Evolutionary conservation across 805 yeast species (phyloP), one percentile per base, ranked within the genome.

Genomic region (Kluyveromyces dobzhanskii): DNA sequence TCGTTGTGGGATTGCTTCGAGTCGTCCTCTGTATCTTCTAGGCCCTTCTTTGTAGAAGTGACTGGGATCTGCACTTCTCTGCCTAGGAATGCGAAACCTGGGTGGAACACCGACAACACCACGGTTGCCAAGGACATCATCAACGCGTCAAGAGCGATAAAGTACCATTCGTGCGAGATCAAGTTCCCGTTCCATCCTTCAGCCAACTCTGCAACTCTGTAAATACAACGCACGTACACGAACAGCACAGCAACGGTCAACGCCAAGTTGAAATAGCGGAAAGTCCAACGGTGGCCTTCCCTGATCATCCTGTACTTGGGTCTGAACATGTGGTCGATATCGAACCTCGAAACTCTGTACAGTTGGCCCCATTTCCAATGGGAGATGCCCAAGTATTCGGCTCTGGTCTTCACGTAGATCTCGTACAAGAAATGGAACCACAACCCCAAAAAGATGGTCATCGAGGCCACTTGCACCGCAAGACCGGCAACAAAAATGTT

Each of bases 401-500:
- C 43, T 38, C 65, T 54, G 13, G 56, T 45, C 32, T 41, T 43
- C 11, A 56, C 43, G 39, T 59, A 67, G 17, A 72, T 60, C 26
- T 64, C 58, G 50, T 53, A 62, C 16, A 70, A 48, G 57, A 82
- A 75, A 37, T 66, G 63, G 27, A 58, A 51, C 64, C 73, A 71
- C 10, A 82, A 59, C 4, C 61, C 18, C 24, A 78, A 57, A 57
- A 84, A 87, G 1, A 77, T 39, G 2, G 70, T 49, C 80, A 87
- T 81, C 4, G 85, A 70, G 4, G 71, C 59, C 4, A 85, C 88
- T 61, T 87, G 95, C 51, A 81, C 69, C 0, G 79, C 80, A 35
- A 87, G 67, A 6, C 95, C 95, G 2, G 73, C 88, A 34, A 85
- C 72, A 80, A 86, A 82, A 35, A 81, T 46, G 32, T 53, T 46